These are phyloP conservation scores for Exophiala alcalophila DNA, from an alignment of 2,329 filamentous ascomycete genomes.

Conservation along the genomic window DNA sequence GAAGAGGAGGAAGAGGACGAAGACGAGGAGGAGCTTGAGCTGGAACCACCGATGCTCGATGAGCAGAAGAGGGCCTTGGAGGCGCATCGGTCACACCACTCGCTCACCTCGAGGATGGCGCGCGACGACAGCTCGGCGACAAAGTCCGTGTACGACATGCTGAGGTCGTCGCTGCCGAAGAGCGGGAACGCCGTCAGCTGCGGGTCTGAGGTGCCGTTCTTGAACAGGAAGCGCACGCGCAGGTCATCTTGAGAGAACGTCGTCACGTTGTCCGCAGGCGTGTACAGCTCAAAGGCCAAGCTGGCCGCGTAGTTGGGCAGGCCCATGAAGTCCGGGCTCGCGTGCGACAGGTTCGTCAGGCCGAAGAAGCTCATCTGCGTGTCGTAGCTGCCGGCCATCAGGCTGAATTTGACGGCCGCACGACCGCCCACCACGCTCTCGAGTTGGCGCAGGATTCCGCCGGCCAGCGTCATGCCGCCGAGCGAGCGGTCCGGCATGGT, in stretches of 20 bases:
- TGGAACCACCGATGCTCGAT: too few species aligned
- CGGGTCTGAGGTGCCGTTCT: constrained; percentile 57
- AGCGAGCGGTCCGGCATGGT: constrained; percentile 47
- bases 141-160: constrained; percentile 69
- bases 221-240: constrained; percentile 59
- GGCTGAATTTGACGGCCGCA: constrained; percentile 42
- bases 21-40: too few species aligned
- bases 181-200: constrained; percentile 55
- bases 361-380: constrained; percentile 62
- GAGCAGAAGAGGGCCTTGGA: too few species aligned
- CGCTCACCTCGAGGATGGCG: constrained; percentile 58
- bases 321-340: constrained; percentile 64
- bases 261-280: constrained; percentile 40
- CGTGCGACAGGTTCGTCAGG: constrained; percentile 50
- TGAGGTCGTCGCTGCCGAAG: constrained; percentile 55
- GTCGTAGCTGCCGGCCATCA: constrained; percentile 63
- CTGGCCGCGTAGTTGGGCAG: constrained; percentile 80
- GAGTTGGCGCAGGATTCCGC: constrained; percentile 55
- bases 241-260: constrained; percentile 45
- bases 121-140: constrained; percentile 61
- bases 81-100: too few species aligned
- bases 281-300: constrained; percentile 74
- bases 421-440: constrained; percentile 40
- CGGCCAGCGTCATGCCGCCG: constrained; percentile 62
- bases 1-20: too few species aligned